Evolutionary conservation across 805 yeast genomes (phyloP).

Genomic region (Kazachstania psychrophila): DNA sequence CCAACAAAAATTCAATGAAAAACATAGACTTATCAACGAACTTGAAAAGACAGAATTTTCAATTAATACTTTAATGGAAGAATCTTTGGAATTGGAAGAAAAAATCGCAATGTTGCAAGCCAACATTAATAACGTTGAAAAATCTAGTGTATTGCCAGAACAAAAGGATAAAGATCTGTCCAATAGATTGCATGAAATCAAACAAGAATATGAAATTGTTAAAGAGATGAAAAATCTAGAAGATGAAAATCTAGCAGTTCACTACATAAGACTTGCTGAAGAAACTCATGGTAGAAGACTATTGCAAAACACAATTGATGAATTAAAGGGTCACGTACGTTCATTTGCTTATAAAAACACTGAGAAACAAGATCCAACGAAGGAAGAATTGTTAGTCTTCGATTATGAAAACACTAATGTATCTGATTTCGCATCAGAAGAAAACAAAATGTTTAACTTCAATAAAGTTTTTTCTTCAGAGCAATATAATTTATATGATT

Average conservation of each 20-base stretch:
- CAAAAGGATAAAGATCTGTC: slow-evolving; percentile 19
- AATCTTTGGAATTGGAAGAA: not conserved
- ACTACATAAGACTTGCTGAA: slow-evolving; percentile 31
- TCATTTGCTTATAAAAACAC: slow-evolving; percentile 18
- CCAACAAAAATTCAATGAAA: no score
- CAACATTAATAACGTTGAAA: slow-evolving; percentile 1
- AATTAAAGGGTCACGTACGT: slow-evolving; percentile 29
- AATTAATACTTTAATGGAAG: not conserved
- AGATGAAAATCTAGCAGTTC: slow-evolving; percentile 14
- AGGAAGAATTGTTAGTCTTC: slow-evolving; percentile 1
- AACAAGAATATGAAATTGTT: slow-evolving; percentile 12
- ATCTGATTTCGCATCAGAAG: not conserved
- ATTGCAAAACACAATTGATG: slow-evolving; percentile 43
- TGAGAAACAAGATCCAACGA: not conserved
- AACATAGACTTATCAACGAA: not conserved
- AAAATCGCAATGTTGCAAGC: not conserved
- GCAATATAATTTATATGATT: slow-evolving; percentile 13
- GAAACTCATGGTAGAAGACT: slow-evolving; percentile 30
- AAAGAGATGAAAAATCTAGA: slow-evolving; percentile 17
- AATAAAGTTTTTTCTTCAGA: slow-evolving; percentile 20
- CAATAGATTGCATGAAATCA: not conserved
- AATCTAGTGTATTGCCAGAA: slow-evolving; percentile 14
- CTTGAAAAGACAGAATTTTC: not conserved
- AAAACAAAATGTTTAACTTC: slow-evolving; percentile 8
- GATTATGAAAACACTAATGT: slow-evolving; percentile 15